Evolutionary conservation across 345 rosid genomes (phyloP).

Genomic region (Nephelium lappaceum): DNA sequence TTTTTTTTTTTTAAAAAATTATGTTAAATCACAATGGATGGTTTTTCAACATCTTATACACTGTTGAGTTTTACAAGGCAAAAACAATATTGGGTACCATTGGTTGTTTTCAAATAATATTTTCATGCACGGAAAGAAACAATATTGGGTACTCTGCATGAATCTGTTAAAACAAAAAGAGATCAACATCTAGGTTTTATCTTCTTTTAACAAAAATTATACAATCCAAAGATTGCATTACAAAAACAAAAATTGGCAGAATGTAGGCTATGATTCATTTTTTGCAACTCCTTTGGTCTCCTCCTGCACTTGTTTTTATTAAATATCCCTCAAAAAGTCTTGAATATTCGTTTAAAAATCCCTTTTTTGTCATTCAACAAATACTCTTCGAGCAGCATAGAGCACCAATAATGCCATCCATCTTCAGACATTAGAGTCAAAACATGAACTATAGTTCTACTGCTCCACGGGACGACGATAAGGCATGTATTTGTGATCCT

Average conservation of each 20-base stretch:
- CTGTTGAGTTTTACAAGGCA: background rate
- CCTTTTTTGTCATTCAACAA: background rate
- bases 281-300: too few relatives aligned
- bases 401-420: background rate
- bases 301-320: background rate
- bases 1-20: too few relatives aligned
- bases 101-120: background rate
- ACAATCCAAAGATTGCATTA: background rate
- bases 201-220: background rate
- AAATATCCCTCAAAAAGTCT: background rate
- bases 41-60: too few relatives aligned
- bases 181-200: background rate
- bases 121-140: background rate
- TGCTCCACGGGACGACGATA: conserved; percentile 58
- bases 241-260: background rate
- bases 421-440: background rate
- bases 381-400: background rate
- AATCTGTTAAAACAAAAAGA: background rate
- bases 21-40: too few relatives aligned
- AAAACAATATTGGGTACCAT: background rate
- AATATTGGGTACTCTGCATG: background rate
- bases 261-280: too few relatives aligned
- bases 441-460: conserved; percentile 23
- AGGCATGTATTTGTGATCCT: conserved; percentile 88
- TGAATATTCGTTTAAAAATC: background rate